Evolutionary conservation across 495 filamentous ascomycete genomes (phyloP), one percentile per base, ranked within the genome.

Genomic region (Xylaria nigripes): DNA sequence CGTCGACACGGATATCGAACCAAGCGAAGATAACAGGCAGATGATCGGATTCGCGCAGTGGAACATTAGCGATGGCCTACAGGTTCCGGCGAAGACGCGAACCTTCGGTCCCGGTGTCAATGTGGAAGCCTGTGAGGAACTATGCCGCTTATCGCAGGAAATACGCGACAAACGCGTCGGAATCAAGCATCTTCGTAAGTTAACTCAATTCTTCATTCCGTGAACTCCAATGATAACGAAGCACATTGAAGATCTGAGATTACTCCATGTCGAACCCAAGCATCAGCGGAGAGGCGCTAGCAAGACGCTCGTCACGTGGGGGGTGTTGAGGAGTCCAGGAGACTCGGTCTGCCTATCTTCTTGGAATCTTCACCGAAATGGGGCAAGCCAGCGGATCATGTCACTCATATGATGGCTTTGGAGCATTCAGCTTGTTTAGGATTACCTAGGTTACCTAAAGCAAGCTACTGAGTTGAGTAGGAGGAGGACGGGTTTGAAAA

Each of bases 1-100:
- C 6, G 45, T 68, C 34, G 64, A 67, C 32, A 58, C 62, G 16
- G 62, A 64, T 29, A 29, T 69, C 23, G 60, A 58, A 10, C 50
- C 61, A 1, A 58, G 57, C 40, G 30, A 65, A 15, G 61, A 62
- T 13, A 54, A 47, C 13, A 58, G 50, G 38, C 51, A 63, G 53
- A 61, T 62, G 51, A 56, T 73, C 46, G 64, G 68, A 15, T 72
- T 66, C 50, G 62, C 64, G 2, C 67, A 70, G 48, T 72, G 68
- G 68, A 58, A 68, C 25, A 24, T 67, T 36, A 63, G 64, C 34
- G 36, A 59, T 34, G 60, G 61, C 32, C 54, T 51, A 15, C 30
- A 62, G 19, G 19, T 29, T 12, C 50, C 48, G 0, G 30, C 53
- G 23, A 23, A 52, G 18, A 36, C 57, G 2, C 52, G 58, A 5